phyloP scores from a whole-genome alignment of 225 moss, liverwort and hornwort species.

The Asterella californica region DNA sequence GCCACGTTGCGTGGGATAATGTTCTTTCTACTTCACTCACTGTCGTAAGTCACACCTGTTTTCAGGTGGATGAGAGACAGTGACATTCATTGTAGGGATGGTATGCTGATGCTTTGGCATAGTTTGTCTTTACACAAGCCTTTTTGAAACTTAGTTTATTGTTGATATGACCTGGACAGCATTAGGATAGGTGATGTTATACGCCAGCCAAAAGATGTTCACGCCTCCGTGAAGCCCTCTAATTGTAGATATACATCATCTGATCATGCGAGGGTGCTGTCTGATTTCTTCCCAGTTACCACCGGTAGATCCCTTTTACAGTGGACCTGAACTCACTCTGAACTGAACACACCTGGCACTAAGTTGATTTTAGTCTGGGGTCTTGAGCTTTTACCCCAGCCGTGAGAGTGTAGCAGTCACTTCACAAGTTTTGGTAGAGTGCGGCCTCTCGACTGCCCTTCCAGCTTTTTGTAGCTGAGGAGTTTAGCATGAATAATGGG shows the following conservation, averaged over 20 bases:
- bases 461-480: slow-evolving; percentile 12
- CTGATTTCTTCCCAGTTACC: slow-evolving; percentile 10
- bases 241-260: slow-evolving; percentile 37
- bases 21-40: slow-evolving; percentile 28
- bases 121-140: slow-evolving; percentile 37
- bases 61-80: slow-evolving; percentile 16
- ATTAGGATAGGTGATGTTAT: slow-evolving; percentile 26
- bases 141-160: slow-evolving; percentile 43
- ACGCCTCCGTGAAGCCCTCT: slow-evolving; percentile 29
- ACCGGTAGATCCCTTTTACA: slow-evolving; percentile 18
- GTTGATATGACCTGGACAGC: slow-evolving; percentile 33
- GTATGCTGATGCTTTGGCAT: slow-evolving; percentile 23
- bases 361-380: slow-evolving; percentile 13
- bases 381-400: slow-evolving; percentile 1
- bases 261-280: slow-evolving; percentile 29
- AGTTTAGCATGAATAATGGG: slow-evolving; percentile 7
- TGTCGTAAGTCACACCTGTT: slow-evolving; percentile 14
- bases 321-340: slow-evolving; percentile 24
- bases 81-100: slow-evolving; percentile 46
- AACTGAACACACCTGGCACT: slow-evolving; percentile 25
- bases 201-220: slow-evolving; percentile 24
- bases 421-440: slow-evolving; percentile 16
- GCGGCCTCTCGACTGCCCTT: slow-evolving; percentile 15
- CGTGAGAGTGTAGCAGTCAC: slow-evolving; percentile 10
- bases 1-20: slow-evolving; percentile 14